Evolutionary conservation across 352 stramenopile species (phyloP).

Genomic region (Peronospora belbahrii): DNA sequence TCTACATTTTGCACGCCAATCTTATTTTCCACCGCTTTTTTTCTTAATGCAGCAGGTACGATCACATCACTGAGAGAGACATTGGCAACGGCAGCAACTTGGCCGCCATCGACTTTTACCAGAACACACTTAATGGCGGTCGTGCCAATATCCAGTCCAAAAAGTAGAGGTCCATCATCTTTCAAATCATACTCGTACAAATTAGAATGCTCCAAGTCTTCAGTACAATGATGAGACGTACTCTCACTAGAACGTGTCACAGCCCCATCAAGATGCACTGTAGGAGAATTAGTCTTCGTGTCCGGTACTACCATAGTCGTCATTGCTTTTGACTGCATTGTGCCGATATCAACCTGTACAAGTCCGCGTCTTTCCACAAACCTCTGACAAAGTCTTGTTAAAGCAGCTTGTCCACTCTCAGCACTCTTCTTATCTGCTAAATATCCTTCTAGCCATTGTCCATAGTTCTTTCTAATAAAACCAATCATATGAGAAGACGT

Average conservation of each 20-base stretch:
- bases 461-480: slow-evolving; percentile 29
- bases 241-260: neutral
- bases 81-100: slow-evolving; percentile 29
- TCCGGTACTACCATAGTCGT: neutral
- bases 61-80: slow-evolving; percentile 32
- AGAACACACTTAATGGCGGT: slow-evolving; percentile 72
- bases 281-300: neutral
- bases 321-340: neutral
- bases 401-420: slow-evolving; percentile 35
- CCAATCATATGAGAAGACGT: slow-evolving; percentile 40
- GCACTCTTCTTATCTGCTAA: slow-evolving; percentile 34
- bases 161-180: slow-evolving; percentile 24
- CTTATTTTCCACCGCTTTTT: slow-evolving; percentile 10
- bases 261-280: neutral
- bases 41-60: slow-evolving; percentile 2
- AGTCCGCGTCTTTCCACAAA: slow-evolving; percentile 35
- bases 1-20: slow-evolving; percentile 41
- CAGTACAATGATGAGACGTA: neutral
- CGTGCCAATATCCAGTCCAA: slow-evolving; percentile 71
- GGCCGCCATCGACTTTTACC: slow-evolving; percentile 23
- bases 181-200: slow-evolving; percentile 3
- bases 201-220: neutral
- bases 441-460: slow-evolving; percentile 29
- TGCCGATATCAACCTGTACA: neutral
- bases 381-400: slow-evolving; percentile 31